These are phyloP conservation scores for Magnusiomyces tetraspermus DNA, from an alignment of 1,139 yeast species.

Conservation along the genomic window DNA sequence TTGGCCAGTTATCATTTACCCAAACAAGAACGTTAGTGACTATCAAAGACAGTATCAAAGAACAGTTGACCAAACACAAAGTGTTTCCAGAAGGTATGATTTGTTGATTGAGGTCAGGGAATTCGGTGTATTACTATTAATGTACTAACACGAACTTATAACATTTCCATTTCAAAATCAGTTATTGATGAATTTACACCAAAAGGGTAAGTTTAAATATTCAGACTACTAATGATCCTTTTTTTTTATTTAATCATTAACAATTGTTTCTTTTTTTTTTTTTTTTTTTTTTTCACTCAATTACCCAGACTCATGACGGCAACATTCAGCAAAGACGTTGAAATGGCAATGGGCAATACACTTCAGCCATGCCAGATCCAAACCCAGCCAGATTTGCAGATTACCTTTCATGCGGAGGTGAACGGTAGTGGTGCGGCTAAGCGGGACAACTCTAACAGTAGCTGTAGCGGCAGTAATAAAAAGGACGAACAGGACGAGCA, in stretches of 20 bases:
- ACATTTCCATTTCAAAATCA: not conserved
- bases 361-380: constrained; percentile 60
- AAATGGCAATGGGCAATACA: constrained; percentile 74
- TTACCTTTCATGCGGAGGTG: constrained; percentile 47
- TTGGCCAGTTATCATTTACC: not conserved
- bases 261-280: not conserved
- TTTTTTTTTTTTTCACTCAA: not conserved
- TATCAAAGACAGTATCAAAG: constrained; percentile 55
- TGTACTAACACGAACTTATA: too few relatives aligned
- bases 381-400: constrained; percentile 51
- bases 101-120: too few relatives aligned
- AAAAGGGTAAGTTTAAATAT: constrained; percentile 14
- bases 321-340: constrained; percentile 43
- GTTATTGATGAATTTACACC: constrained; percentile 33
- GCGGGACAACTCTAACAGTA: too few relatives aligned
- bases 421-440: not conserved
- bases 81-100: constrained; percentile 56
- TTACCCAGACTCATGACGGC: constrained; percentile 33
- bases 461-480: too few relatives aligned
- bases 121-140: too few relatives aligned
- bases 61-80: constrained; percentile 50
- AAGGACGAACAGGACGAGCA: too few relatives aligned
- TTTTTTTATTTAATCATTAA: not conserved
- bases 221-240: not conserved
- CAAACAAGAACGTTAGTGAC: constrained; percentile 29